Conservation (phyloP, 495 filamentous ascomycete species). For the Cercophora newfieldiana region DNA sequence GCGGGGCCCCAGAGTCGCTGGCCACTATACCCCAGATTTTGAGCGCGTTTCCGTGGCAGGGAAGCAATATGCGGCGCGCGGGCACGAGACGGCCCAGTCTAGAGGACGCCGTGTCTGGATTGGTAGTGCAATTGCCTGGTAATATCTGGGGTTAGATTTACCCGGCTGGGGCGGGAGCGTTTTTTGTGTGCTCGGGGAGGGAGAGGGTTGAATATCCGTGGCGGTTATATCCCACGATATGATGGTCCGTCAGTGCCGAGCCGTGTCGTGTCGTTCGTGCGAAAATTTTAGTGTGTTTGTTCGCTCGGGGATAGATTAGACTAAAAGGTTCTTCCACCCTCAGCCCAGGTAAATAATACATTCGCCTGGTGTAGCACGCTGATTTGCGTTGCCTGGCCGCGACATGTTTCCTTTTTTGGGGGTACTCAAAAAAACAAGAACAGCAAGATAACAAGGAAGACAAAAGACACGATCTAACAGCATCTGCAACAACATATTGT, state of each 20-base stretch:
- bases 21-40: conserved; percentile 27
- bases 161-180: conserved; percentile 18
- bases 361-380: too few species aligned
- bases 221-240: conserved; percentile 18
- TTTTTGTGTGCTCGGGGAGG: background rate
- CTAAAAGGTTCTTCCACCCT: too few species aligned
- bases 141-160: conserved; percentile 29
- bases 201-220: conserved; percentile 15
- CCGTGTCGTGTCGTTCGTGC: conserved; percentile 10
- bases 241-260: conserved; percentile 15
- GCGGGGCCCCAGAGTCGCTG: conserved; percentile 10
- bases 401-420: too few species aligned
- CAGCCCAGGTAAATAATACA: too few species aligned
- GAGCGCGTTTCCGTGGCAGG: background rate
- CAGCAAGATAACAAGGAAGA: too few species aligned
- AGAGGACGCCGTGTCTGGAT: background rate
- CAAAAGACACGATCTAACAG: too few species aligned
- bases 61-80: conserved; percentile 11
- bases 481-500: too few species aligned
- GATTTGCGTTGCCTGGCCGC: too few species aligned
- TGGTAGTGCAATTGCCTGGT: conserved; percentile 5
- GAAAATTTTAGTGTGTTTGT: too few species aligned
- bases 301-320: too few species aligned
- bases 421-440: too few species aligned
- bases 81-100: conserved; percentile 12